Conservation (phyloP, 2,329 filamentous ascomycete species). For the Truncatella angustata region DNA sequence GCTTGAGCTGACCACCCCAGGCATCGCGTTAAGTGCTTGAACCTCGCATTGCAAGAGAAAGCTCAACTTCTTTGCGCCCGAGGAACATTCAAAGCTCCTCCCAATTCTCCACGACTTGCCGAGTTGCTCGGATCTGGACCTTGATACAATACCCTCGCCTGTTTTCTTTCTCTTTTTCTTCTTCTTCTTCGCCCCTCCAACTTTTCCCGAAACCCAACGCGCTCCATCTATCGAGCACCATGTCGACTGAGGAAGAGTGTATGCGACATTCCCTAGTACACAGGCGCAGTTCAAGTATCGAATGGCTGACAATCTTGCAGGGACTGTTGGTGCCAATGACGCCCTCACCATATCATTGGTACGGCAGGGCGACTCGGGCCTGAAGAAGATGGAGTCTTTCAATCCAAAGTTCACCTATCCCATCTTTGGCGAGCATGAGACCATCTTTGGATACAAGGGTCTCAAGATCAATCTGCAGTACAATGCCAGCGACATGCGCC, state of each 20-base stretch:
- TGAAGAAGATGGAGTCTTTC: constrained; percentile 66
- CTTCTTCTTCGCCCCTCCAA: not conserved
- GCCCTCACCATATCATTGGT: constrained; percentile 62
- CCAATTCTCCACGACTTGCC: too few species aligned
- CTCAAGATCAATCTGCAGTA: constrained; percentile 72
- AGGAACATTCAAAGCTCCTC: too few species aligned
- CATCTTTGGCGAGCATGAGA: constrained; percentile 90
- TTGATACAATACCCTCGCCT: too few species aligned
- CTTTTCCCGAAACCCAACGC: not conserved
- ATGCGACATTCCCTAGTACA: not conserved
- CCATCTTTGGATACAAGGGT: constrained; percentile 85
- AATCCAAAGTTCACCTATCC: constrained; percentile 86
- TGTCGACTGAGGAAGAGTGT: constrained; percentile 12
- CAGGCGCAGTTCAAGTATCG: not conserved
- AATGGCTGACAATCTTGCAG: constrained; percentile 1
- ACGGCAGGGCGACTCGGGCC: constrained; percentile 43
- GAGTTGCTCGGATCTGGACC: too few species aligned
- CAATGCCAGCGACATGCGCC: constrained; percentile 71
- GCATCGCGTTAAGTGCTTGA: not conserved
- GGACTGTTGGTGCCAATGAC: constrained; percentile 36
- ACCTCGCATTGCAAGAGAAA: too few species aligned
- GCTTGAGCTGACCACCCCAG: too few species aligned
- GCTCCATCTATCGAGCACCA: constrained; percentile 8
- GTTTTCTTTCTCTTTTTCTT: too few species aligned
- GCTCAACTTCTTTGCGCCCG: too few species aligned